Conservation (phyloP, 495 filamentous ascomycete species). For the Penicillium soppii region DNA sequence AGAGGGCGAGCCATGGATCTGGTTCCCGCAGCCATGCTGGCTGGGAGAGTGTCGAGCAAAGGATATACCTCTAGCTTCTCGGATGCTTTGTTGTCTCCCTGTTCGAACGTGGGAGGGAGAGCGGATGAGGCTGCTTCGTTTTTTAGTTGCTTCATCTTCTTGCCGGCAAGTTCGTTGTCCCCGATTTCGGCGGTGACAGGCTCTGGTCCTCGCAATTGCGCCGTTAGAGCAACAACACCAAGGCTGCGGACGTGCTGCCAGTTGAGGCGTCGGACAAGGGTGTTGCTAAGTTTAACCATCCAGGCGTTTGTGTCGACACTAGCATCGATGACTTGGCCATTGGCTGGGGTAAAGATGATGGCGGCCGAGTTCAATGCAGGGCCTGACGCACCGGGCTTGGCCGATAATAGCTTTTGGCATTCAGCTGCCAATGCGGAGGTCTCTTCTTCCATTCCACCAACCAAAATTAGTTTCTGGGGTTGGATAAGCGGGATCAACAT, state of each 20-base stretch:
- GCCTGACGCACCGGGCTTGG: conserved; percentile 40
- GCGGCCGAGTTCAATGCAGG: conserved; percentile 36
- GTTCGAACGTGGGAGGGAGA: conserved; percentile 20
- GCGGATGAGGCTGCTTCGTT: conserved; percentile 33
- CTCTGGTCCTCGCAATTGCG: conserved; percentile 50
- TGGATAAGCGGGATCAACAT: conserved; percentile 95
- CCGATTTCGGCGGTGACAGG: conserved; percentile 20
- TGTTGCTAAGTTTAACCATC: conserved; percentile 84
- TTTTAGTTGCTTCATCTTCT: conserved; percentile 65
- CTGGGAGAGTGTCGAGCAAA: conserved; percentile 73
- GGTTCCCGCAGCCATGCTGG: conserved; percentile 72
- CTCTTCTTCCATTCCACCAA: conserved; percentile 75
- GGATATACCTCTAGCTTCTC: conserved; percentile 48
- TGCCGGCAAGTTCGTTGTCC: conserved; percentile 50
- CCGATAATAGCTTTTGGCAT: conserved; percentile 71
- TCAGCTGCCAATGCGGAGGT: conserved; percentile 74
- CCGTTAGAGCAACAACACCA: conserved; percentile 85
- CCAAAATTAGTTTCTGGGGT: conserved; percentile 87
- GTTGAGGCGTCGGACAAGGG: conserved; percentile 76
- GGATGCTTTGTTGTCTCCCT: conserved; percentile 12
- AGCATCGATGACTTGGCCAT: conserved; percentile 74
- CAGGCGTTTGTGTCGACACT: conserved; percentile 98
- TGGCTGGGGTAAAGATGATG: conserved; percentile 75
- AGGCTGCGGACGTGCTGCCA: conserved; percentile 93
- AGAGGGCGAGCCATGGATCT: conserved; percentile 80